Conservation (phyloP, 2,329 filamentous ascomycete genomes). For the Xylariaceae sp. region DNA sequence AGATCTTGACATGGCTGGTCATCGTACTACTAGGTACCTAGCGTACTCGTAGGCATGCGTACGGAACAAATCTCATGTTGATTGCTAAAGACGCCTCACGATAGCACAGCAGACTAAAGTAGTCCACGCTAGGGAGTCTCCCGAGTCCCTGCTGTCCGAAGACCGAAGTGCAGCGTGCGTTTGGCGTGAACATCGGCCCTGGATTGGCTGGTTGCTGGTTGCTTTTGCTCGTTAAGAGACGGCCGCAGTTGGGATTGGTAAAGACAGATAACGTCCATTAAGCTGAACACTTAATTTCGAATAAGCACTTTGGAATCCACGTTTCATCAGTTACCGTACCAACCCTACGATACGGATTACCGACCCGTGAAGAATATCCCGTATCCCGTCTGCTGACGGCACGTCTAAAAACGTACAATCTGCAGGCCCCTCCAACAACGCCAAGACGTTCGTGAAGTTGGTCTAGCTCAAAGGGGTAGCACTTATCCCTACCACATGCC, state of each 20-base stretch:
- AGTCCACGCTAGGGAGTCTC: not conserved
- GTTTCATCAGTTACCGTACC: not conserved
- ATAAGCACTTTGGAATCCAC: not conserved
- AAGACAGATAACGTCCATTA: not conserved
- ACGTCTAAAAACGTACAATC: too few relatives aligned
- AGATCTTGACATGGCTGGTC: too few relatives aligned
- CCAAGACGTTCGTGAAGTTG: not conserved
- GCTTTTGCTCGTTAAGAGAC: not conserved
- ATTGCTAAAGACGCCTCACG: conserved; percentile 7
- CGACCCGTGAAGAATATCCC: too few relatives aligned
- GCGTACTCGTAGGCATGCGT: not conserved
- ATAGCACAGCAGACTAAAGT: conserved; percentile 2
- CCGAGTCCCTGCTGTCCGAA: not conserved
- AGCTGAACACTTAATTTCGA: not conserved
- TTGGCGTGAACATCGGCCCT: not conserved
- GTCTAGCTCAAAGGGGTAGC: not conserved
- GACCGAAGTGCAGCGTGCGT: not conserved
- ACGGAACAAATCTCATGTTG: conserved; percentile 3
- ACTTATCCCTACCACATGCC: not conserved
- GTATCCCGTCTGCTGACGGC: too few relatives aligned
- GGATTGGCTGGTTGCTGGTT: not conserved
- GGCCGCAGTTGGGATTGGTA: not conserved
- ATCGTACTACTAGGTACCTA: too few relatives aligned
- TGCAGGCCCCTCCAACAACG: too few relatives aligned
- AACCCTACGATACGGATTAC: too few relatives aligned